Conservation (phyloP, 495 filamentous ascomycete species). For the Neurospora sp. region DNA sequence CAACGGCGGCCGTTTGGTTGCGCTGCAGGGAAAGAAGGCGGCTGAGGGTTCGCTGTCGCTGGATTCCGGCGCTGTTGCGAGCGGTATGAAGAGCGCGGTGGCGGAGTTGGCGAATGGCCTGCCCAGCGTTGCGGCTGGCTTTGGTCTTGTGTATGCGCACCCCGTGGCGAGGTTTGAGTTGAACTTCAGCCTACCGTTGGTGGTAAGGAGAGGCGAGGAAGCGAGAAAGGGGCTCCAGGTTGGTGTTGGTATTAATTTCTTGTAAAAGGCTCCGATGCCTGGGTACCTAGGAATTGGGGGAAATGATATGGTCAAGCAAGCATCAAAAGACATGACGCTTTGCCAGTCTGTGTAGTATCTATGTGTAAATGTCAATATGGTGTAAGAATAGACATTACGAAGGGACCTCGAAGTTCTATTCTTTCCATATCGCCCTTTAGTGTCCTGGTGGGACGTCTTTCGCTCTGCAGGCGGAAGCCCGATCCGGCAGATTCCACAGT, state of each 20-base stretch:
- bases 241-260: conserved; percentile 86
- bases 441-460: neutral
- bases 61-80: conserved; percentile 34
- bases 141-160: conserved; percentile 90
- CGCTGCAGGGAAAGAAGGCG: conserved; percentile 47
- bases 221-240: conserved; percentile 84
- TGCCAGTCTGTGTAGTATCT: neutral
- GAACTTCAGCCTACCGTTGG: conserved; percentile 84
- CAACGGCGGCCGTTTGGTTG: conserved; percentile 79
- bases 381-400: neutral
- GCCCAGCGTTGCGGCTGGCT: conserved; percentile 76
- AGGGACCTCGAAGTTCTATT: neutral
- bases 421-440: neutral
- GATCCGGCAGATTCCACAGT: neutral
- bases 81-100: conserved; percentile 42
- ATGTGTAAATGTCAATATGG: neutral
- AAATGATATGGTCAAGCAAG: too few relatives aligned
- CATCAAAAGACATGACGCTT: neutral
- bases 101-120: conserved; percentile 60
- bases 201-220: conserved; percentile 70
- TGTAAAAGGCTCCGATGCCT: conserved; percentile 37
- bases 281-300: neutral
- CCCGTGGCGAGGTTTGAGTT: conserved; percentile 86
- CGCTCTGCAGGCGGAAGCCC: neutral
- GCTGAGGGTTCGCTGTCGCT: conserved; percentile 17